phyloP scores from a whole-genome alignment of 768 basidiomycete genomes.

The Boletus bicolor region DNA sequence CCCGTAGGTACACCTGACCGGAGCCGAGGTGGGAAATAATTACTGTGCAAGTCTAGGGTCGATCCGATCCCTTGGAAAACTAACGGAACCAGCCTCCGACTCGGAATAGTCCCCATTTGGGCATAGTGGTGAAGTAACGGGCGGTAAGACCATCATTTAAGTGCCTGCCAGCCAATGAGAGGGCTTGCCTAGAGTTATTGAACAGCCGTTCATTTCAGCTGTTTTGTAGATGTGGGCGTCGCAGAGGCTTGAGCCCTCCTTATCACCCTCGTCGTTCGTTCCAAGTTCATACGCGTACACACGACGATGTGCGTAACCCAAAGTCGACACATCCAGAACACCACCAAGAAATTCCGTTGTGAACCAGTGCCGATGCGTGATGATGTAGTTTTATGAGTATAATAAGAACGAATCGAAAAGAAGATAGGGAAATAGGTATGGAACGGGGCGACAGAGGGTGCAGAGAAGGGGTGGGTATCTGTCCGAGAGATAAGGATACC shows the following conservation, averaged over 20 bases:
- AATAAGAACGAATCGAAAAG: not conserved
- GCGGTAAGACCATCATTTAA: too few species aligned
- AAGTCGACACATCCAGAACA: not conserved
- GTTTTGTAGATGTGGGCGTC: too few species aligned
- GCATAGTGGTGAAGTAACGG: too few species aligned
- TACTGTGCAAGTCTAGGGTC: not conserved
- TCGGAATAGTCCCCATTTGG: too few species aligned
- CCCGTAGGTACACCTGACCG: not conserved
- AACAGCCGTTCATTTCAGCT: too few species aligned
- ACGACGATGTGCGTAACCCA: not conserved
- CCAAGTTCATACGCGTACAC: not conserved
- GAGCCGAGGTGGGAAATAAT: not conserved
- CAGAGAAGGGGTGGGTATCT: constrained; percentile 17
- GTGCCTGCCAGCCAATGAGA: too few species aligned
- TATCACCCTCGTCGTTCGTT: not conserved
- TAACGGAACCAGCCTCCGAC: not conserved
- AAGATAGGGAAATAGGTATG: not conserved
- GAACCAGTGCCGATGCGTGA: constrained; percentile 4
- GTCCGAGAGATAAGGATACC: constrained; percentile 11
- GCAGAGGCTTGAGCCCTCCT: too few species aligned
- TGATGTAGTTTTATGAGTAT: not conserved
- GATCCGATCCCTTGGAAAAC: not conserved
- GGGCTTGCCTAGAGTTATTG: too few species aligned
- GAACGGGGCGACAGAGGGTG: not conserved
- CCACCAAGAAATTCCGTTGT: constrained; percentile 8